Evolutionary conservation across 768 basidiomycete genomes (phyloP), one percentile per base, ranked within the genome.

Genomic region (Auricularia heimuer): DNA sequence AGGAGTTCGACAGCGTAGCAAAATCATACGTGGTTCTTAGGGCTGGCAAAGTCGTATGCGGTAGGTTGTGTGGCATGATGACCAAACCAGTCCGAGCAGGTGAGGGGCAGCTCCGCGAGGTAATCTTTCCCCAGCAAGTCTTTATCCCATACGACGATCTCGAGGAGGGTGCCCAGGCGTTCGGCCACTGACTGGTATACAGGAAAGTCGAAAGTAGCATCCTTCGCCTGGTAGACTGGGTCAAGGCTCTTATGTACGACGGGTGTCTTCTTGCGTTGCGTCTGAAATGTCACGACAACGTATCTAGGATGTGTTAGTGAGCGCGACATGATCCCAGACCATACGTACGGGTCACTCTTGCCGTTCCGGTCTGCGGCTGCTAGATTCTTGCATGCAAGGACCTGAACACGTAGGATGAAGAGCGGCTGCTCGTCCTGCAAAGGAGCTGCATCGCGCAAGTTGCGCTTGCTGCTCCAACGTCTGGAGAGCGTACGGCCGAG

Each of bases 321-420:
- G 56, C 8, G 24, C 8, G 12, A 29, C 56, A 24, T 29, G 24
- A 18, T 24, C 18, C 7, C 29, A 34, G 7, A 39, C 34, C 10
- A 36, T 11, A 65, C 61, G 21, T 3, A 61, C 61, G 63, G 66
- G 39, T 67, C 64, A 42, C 65, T 61, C 60, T 67, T 65, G 35
- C 66, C 65, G 44, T 65, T 65, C 42, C 24, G 4, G 61, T 65
- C 65, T 8, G 65, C 65, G 12, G 65, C 65, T 4, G 62, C 21
- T 8, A 65, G 61, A 36, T 63, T 36, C 42, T 37, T 62, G 51
- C 65, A 65, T 11, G 29, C 60, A 16, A 65, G 4, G 18, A 65
- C 34, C 18, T 62, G 65, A 3, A 65, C 65, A 18, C 54, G 45
- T 14, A 65, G 65, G 29, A 62, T 51, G 62, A 39, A 33, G 8